Percentiles rank a stretch among this genome's conserved stretches.
phyloP scores from a whole-genome alignment of 2,329 filamentous ascomycete species.

The Penicillium sp. region DNA sequence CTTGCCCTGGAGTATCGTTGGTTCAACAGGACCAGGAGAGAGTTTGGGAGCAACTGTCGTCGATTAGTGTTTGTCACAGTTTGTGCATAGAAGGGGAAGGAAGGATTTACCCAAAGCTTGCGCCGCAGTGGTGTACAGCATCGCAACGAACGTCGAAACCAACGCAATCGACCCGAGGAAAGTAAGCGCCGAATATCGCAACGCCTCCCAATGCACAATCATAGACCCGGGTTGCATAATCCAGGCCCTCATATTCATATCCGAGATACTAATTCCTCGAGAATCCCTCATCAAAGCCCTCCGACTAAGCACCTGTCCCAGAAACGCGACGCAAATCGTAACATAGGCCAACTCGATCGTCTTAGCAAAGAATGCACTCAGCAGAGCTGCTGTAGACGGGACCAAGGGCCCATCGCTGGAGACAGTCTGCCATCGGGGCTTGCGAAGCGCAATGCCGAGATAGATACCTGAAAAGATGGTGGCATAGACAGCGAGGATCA shows the following conservation, averaged over 20 bases:
- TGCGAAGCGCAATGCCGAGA: conserved; percentile 59
- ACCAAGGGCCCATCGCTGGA: conserved; percentile 47
- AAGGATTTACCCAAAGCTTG: conserved; percentile 57
- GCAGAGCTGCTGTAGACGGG: conserved; percentile 62
- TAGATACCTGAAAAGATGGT: conserved; percentile 51
- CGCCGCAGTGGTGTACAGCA: conserved; percentile 74
- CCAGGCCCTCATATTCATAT: conserved; percentile 77
- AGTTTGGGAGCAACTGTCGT: conserved; percentile 64
- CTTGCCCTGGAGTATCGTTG: conserved; percentile 51
- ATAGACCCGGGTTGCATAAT: conserved; percentile 70
- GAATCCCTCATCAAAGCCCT: conserved; percentile 61
- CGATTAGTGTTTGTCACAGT: not conserved
- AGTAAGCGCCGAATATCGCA: conserved; percentile 62
- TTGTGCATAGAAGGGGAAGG: too few relatives aligned
- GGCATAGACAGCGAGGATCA: conserved; percentile 38
- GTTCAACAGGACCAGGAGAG: conserved; percentile 54
- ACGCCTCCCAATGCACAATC: conserved; percentile 64
- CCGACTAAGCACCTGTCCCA: conserved; percentile 72
- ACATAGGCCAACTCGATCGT: conserved; percentile 75
- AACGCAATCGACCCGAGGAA: conserved; percentile 64
- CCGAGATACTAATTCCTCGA: conserved; percentile 67
- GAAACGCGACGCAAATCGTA: conserved; percentile 69
- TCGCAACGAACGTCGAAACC: conserved; percentile 61
- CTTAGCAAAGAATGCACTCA: conserved; percentile 70
- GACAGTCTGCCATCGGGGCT: conserved; percentile 60